Conservation (phyloP, 345 rosid genomes). For the Brassica rapa region DNA sequence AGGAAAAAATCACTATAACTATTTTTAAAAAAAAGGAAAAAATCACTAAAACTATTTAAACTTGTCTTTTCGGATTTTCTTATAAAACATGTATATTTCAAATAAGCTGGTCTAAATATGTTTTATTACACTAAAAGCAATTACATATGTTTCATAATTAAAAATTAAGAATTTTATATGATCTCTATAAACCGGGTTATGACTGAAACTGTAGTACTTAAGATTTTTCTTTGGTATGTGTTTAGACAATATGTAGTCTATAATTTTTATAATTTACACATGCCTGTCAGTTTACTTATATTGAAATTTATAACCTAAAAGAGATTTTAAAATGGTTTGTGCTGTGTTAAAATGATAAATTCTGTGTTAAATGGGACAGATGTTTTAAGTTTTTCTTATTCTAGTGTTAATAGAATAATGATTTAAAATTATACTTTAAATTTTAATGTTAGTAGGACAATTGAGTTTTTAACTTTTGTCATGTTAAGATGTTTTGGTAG, state of each 20-base stretch:
- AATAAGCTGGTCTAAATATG: background rate
- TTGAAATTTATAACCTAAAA: background rate
- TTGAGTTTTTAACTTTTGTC: background rate
- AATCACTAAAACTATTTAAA: background rate
- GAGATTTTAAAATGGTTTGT: background rate
- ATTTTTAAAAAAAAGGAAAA: background rate
- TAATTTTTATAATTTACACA: background rate
- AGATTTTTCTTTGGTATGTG: background rate
- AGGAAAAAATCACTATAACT: background rate
- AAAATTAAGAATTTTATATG: background rate
- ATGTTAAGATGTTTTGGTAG: background rate
- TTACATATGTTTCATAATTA: background rate
- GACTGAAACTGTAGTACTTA: background rate
- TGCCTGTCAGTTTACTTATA: background rate
- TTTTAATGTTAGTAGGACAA: background rate
- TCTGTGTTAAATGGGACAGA: background rate
- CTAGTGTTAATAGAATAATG: background rate
- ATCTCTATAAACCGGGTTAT: background rate
- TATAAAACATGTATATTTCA: background rate
- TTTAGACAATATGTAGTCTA: background rate
- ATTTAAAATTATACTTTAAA: background rate
- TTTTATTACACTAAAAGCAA: background rate
- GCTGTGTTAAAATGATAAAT: background rate
- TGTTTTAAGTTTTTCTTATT: background rate
- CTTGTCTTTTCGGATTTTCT: background rate